Evolutionary conservation across 2,329 filamentous ascomycete species (phyloP).

Genomic region (Kalmusia sp.): DNA sequence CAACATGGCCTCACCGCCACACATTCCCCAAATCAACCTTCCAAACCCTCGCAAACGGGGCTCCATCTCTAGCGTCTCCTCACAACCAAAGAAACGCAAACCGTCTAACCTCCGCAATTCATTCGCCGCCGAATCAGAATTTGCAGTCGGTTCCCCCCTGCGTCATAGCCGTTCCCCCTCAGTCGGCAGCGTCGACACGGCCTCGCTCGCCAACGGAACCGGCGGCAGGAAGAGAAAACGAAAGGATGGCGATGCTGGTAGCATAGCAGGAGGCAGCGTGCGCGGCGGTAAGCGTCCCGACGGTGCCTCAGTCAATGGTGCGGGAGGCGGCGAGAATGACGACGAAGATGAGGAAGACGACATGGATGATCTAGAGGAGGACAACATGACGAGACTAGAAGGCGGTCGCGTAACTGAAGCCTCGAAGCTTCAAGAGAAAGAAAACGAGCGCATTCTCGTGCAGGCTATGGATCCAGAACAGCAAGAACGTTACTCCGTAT

Average conservation of each 20-base stretch:
- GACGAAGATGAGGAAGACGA: constrained; percentile 65
- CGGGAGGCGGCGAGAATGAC: constrained; percentile 46
- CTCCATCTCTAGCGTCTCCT: constrained; percentile 59
- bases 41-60: constrained; percentile 66
- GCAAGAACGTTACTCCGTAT: constrained; percentile 73
- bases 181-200: constrained; percentile 66
- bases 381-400: constrained; percentile 57
- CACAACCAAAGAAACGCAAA: constrained; percentile 71
- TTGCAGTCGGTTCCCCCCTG: constrained; percentile 57
- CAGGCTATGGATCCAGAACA: constrained; percentile 71
- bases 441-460: constrained; percentile 69
- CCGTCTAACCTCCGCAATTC: constrained; percentile 78
- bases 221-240: constrained; percentile 66
- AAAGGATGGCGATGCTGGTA: constrained; percentile 46
- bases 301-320: constrained; percentile 1
- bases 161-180: constrained; percentile 69
- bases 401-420: constrained; percentile 62
- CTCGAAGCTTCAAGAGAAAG: constrained; percentile 70
- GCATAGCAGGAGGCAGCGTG: constrained; percentile 46
- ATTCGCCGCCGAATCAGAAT: constrained; percentile 71
- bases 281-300: constrained; percentile 29
- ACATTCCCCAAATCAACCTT: constrained; percentile 59
- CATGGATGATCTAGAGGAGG: constrained; percentile 39
- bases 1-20: constrained; percentile 67
- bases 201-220: constrained; percentile 45